Conservation (phyloP, 305 asterid species). For the Ilex paraguariensis region DNA sequence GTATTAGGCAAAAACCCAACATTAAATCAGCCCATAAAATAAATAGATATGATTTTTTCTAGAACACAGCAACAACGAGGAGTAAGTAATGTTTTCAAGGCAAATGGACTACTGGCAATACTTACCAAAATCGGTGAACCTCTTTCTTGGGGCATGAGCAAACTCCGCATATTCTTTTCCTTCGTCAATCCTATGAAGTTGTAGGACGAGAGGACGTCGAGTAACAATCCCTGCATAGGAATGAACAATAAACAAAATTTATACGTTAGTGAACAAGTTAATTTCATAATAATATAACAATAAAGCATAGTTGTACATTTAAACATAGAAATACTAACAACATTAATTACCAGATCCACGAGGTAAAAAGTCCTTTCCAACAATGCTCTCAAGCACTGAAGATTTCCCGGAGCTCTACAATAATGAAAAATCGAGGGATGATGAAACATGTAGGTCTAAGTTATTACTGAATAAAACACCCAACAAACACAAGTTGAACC, state of each 20-base stretch:
- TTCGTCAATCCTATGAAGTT: slow-evolving; percentile 81
- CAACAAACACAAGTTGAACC: too few species aligned
- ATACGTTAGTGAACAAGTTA: background rate
- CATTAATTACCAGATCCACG: slow-evolving; percentile 76
- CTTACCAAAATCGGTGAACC: slow-evolving; percentile 84
- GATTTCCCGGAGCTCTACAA: slow-evolving; percentile 84
- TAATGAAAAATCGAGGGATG: slow-evolving; percentile 7
- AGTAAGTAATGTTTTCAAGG: too few species aligned
- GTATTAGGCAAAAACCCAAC: too few species aligned
- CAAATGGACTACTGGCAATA: background rate
- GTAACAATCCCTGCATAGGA: slow-evolving; percentile 80
- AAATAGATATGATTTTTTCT: too few species aligned
- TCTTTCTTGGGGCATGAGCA: slow-evolving; percentile 91
- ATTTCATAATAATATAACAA: slow-evolving; percentile 4
- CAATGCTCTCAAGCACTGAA: slow-evolving; percentile 77
- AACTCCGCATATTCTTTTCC: slow-evolving; percentile 95
- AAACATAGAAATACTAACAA: background rate
- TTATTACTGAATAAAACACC: too few species aligned
- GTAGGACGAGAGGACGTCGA: slow-evolving; percentile 95
- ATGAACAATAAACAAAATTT: background rate
- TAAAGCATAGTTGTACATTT: background rate
- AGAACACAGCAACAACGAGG: too few species aligned
- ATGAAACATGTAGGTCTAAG: too few species aligned
- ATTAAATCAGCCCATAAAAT: too few species aligned
- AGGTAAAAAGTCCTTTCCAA: slow-evolving; percentile 83